Base-by-base conservation (phyloP, 768 basidiomycete species). In the Phanerochaete sordida region DNA sequence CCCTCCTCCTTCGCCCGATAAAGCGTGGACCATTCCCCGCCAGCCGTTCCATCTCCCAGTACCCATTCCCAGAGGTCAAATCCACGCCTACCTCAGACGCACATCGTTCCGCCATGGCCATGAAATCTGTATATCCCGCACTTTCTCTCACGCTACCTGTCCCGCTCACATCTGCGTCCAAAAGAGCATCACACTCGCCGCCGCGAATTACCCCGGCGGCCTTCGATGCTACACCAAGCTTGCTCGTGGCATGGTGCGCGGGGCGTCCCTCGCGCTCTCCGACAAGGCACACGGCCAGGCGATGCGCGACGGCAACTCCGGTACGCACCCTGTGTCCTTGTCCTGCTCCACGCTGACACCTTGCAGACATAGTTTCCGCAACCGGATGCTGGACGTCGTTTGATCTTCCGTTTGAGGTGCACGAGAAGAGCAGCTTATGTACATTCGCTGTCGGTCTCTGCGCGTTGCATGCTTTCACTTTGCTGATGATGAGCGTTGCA, bases 141-240 rank as follows among this genome's bases (percentile, higher is more conserved):
- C n/a, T n/a, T n/a, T n/a, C n/a, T n/a, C n/a, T n/a, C n/a, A n/a
- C n/a, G n/a, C n/a, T n/a, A n/a, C n/a, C n/a, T n/a, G n/a, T n/a
- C n/a, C 3, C 26, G 49, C 30, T 19, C 33, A 35, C 33, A 13
- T 13, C 33, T 13, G n/a, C n/a, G n/a, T 6, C 16, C 37, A 28
- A 9, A 39, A 37, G 11, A 56, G 35, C 37, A 56, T 35, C 54
- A 43, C 54, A 27, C 12, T 56, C 4, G 24, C 54, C 21, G 54
- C 54, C 19, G 54, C 54, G 9, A 21, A 35, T 19, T 56, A n/a
- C 24, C 21, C 24, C 6, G 24, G 35, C 33, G 54, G 54, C 6
- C 16, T 56, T 37, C 54, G 54, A n/a, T 33, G 31, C 33, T 56
- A 56, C 37, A 56, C 54, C 19, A 56, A 56, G 54, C 16, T 24